These are phyloP conservation scores for Botryotinia narcissicola DNA, from an alignment of 2,329 filamentous ascomycete species.

Conservation along the genomic window DNA sequence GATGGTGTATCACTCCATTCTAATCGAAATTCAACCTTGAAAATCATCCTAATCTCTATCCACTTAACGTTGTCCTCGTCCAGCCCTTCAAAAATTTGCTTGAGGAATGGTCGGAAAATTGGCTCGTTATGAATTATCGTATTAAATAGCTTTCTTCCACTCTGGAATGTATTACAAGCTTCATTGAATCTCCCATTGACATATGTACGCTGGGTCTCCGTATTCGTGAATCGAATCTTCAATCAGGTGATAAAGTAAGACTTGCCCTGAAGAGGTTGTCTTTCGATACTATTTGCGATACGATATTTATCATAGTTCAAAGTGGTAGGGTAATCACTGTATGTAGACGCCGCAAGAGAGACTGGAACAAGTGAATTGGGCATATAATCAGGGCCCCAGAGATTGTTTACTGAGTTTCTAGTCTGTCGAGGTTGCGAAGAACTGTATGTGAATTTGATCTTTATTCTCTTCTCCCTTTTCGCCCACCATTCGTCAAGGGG, in stretches of 20 bases:
- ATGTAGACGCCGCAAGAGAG: conserved; percentile 53
- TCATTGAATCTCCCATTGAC: conserved; percentile 58
- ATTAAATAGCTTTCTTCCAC: conserved; percentile 67
- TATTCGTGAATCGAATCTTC: conserved; percentile 57
- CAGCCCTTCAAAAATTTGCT: conserved; percentile 64
- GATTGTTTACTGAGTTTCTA: neutral
- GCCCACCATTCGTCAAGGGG: conserved; percentile 49
- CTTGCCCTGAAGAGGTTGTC: conserved; percentile 50
- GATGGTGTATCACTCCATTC: conserved; percentile 40
- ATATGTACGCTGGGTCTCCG: neutral
- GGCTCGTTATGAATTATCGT: conserved; percentile 83
- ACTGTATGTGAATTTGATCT: neutral
- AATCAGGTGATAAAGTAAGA: conserved; percentile 73
- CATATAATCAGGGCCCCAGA: conserved; percentile 50
- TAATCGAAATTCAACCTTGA: conserved; percentile 63
- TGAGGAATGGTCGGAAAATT: conserved; percentile 74
- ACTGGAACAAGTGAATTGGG: conserved; percentile 36
- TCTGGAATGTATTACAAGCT: conserved; percentile 76
- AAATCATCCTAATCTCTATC: conserved; percentile 67
- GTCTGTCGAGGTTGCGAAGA: neutral
- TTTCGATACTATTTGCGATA: neutral
- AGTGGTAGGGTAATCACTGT: neutral
- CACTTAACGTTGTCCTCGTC: conserved; percentile 76
- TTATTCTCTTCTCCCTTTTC: neutral
- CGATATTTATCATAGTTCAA: neutral